phyloP scores from a whole-genome alignment of 2,329 filamentous ascomycete genomes.

The Chrysosporium keratinophilum region DNA sequence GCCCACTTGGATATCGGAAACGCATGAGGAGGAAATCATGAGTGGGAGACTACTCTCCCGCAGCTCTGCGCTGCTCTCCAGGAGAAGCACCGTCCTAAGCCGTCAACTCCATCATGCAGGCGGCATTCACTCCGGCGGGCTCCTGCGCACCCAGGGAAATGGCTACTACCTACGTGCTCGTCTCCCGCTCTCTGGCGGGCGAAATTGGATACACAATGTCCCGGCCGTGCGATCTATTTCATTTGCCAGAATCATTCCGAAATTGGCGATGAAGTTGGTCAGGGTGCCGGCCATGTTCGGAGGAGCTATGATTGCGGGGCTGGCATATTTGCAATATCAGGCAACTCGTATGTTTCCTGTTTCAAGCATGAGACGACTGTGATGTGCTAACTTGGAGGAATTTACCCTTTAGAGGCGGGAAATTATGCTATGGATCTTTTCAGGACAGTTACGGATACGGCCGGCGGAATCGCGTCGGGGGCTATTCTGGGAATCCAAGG shows the following conservation, averaged over 20 bases:
- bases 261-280: conserved; percentile 79
- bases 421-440: conserved; percentile 69
- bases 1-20: not conserved
- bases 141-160: conserved; percentile 56
- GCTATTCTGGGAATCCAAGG: conserved; percentile 63
- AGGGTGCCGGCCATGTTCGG: conserved; percentile 86
- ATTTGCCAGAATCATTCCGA: conserved; percentile 64
- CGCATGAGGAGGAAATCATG: conserved; percentile 43
- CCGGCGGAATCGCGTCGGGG: conserved; percentile 56
- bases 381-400: not conserved
- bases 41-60: conserved; percentile 66
- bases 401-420: conserved; percentile 50
- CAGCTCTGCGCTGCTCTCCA: conserved; percentile 55
- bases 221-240: conserved; percentile 54
- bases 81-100: conserved; percentile 48
- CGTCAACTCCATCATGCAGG: conserved; percentile 53
- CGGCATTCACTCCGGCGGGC: conserved; percentile 54
- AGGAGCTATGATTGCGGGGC: conserved; percentile 70
- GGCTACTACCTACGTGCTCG: conserved; percentile 41
- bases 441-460: conserved; percentile 60
- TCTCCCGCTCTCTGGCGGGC: conserved; percentile 54
- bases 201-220: conserved; percentile 75
- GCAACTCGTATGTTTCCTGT: conserved; percentile 58
- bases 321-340: conserved; percentile 94
- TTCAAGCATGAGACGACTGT: not conserved